Evolutionary conservation across 106 monocot species (phyloP), one percentile per base, ranked within the genome.

Genomic region (Platanthera guangdongensis): DNA sequence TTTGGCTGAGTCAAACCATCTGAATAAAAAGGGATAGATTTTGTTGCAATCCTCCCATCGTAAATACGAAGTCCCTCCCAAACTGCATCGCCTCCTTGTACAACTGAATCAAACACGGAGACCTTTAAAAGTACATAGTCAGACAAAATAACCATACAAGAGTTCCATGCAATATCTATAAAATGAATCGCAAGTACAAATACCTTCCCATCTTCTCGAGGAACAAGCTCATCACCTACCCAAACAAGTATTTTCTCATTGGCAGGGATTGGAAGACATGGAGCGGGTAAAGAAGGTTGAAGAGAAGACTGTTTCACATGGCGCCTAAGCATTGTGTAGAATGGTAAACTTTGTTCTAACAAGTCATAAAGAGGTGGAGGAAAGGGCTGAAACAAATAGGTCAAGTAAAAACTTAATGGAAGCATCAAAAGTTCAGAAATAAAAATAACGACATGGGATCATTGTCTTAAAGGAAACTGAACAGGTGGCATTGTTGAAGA

Each of bases 81-180:
- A 13, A 87, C 97, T 63, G 91, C 91, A 85, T 97, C 97, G 63
- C 97, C 97, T 69, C 97, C 97, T 97, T 97, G 97, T 83, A 97
- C 97, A 78, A 94, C 94, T 74, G 97, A 97, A 84, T 97, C 97
- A 75, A 97, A 86, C 16, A 94, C 94, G 84, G 93, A 93, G 82
- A 97, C 97, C 97, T 97, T 77, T 45, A 79, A 72, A 47, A 77
- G 55, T 14, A 73, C 47, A 76, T 16, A 71, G 60, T 77, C 60
- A 78, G 77, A 78, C 15, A 78, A 45, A 74, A 77, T 51, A 53
- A 77, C 8, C 45, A 52, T 3, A 4, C 18, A 11, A 46, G 21
- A 52, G 52, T 50, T 77, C 11, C 18, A 68, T 39, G 10, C 19
- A 63, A n/a, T 57, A 51, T 25, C 15, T 54, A 16, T 55, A 48